Evolutionary conservation across 108 stramenopile genomes (phyloP), one percentile per base, ranked within the genome.

Genomic region (Pinguiococcus pyrenoidosus): DNA sequence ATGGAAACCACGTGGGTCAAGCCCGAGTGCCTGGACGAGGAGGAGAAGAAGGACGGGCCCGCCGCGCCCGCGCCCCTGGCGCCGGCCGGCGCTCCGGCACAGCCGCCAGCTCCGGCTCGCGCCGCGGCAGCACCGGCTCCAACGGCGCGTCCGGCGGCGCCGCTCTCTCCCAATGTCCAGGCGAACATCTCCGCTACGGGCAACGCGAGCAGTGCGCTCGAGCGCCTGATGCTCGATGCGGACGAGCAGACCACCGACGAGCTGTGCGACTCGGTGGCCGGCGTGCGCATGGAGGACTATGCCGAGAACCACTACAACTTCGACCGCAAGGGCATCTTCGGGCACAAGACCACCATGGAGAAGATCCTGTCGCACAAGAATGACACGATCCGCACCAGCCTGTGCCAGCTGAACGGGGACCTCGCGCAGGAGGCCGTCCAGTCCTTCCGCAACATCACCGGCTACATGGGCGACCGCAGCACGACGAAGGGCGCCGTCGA

Each of bases 1-100:
- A 46, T 82, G 23, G 79, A 87, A 62, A 85, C 86, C 9, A 79
- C 83, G 54, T 93, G 87, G 87, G 67, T 77, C 29, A 89, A 89
- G 48, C 62, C 62, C 3, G 34, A 52, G 4, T 46, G 6, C 6
- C 29, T 46, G 13, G 46, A 46, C 16, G 16, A 12, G 4, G 13
- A 12, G 4, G 43, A 21, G 17, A 25, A 22, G 17, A 4, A 22
- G 43, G 43, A 22, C 12, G 14, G 4, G 34, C 48, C 48, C 6
- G 22, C n/a, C 21, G 17, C 35, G n/a, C n/a, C n/a, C n/a, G n/a
- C n/a, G n/a, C n/a, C n/a, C n/a, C n/a, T n/a, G n/a, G n/a, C n/a
- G n/a, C n/a, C n/a, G n/a, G n/a, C n/a, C n/a, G n/a, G n/a, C n/a
- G n/a, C n/a, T n/a, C n/a, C n/a, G n/a, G n/a, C n/a, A n/a, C n/a